These are phyloP conservation scores for Serendipita vermifera DNA, from an alignment of 768 basidiomycete species.

Conservation along the genomic window DNA sequence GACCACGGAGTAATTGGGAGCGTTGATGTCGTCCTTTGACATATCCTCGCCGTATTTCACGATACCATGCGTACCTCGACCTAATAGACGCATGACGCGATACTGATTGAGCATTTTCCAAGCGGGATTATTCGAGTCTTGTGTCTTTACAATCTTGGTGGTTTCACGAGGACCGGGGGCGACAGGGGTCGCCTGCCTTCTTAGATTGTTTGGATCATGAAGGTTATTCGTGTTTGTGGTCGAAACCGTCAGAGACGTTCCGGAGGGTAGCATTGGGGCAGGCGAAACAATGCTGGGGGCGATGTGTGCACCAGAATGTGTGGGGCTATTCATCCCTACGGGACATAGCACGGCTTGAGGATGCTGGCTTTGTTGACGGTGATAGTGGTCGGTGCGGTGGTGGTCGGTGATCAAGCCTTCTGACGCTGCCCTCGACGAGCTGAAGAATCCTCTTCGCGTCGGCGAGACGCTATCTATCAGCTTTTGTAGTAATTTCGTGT, in stretches of 20 bases:
- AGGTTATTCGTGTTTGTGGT: constrained; percentile 1
- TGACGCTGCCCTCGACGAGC: too few species aligned
- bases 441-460: too few species aligned
- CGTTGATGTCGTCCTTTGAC: constrained; percentile 22
- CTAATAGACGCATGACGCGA: constrained; percentile 58
- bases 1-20: constrained; percentile 17
- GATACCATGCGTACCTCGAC: constrained; percentile 81
- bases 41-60: constrained; percentile 62
- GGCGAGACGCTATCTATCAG: neutral
- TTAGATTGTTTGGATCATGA: neutral
- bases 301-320: neutral
- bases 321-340: neutral
- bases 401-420: too few species aligned
- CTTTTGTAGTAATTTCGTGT: neutral
- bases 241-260: neutral
- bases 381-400: too few species aligned
- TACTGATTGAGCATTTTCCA: constrained; percentile 71
- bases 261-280: neutral
- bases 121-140: constrained; percentile 8
- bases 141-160: neutral
- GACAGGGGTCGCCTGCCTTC: constrained; percentile 12
- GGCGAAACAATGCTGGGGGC: neutral
- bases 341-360: constrained; percentile 8
- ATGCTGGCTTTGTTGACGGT: too few species aligned
- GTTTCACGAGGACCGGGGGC: constrained; percentile 15